These are phyloP conservation scores for Heliophila coronopifolia DNA, from an alignment of 441 rosid genomes.

Conservation along the genomic window DNA sequence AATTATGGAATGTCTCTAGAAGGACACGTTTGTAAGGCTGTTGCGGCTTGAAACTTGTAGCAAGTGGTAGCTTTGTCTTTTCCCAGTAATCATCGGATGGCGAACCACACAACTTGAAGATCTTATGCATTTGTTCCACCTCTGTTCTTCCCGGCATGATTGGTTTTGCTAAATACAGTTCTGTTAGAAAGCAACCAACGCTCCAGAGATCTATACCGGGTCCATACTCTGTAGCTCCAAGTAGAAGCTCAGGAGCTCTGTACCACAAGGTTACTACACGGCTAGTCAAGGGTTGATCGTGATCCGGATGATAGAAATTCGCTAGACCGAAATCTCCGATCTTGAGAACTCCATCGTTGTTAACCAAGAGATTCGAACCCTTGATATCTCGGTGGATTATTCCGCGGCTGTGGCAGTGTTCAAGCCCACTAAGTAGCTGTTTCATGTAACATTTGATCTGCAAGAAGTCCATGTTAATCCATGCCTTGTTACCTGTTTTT, in stretches of 20 bases:
- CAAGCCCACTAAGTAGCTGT: conserved; percentile 74
- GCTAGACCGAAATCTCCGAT: conserved; percentile 91
- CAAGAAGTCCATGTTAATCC: conserved; percentile 1
- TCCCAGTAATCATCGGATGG: conserved; percentile 67
- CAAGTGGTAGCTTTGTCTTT: conserved; percentile 52
- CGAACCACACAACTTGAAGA: conserved; percentile 90
- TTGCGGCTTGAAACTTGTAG: conserved; percentile 79
- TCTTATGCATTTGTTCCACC: conserved; percentile 93
- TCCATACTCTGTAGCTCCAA: conserved; percentile 85
- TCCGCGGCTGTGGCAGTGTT: conserved; percentile 77
- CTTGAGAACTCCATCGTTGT: conserved; percentile 70
- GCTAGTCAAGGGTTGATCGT: conserved; percentile 67
- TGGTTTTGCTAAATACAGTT: conserved; percentile 74
- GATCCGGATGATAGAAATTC: conserved; percentile 47
- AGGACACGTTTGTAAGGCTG: conserved; percentile 58
- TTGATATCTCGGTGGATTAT: conserved; percentile 88
- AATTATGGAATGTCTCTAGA: conserved; percentile 46
- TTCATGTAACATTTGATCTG: conserved; percentile 88
- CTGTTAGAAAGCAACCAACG: conserved; percentile 81
- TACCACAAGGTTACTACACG: conserved; percentile 97
- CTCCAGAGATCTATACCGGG: conserved; percentile 87
- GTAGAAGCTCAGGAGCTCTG: conserved; percentile 90
- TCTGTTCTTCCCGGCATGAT: conserved; percentile 98
- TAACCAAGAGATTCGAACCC: conserved; percentile 76
- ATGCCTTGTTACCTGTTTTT: background rate